Evolutionary conservation across 495 filamentous ascomycete species (phyloP).

Genomic region (Tuber calosporum): DNA sequence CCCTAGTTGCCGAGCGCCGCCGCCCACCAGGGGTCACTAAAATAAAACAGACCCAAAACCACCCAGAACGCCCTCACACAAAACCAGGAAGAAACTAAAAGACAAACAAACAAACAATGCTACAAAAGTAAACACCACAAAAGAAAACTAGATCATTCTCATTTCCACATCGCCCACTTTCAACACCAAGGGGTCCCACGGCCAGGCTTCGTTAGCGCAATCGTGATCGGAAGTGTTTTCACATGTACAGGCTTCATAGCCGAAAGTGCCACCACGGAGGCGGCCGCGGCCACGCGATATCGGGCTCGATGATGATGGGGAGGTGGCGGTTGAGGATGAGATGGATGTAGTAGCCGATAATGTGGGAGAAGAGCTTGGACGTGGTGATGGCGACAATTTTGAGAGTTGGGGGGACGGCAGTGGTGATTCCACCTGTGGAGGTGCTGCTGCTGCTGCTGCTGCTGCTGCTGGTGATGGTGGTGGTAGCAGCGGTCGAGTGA

Average conservation of each 20-base stretch:
- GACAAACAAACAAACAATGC: not conserved
- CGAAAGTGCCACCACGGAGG: not conserved
- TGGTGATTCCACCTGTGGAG: not conserved
- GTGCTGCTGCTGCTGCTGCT: not conserved
- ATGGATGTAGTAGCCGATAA: not conserved
- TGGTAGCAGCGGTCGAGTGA: not conserved
- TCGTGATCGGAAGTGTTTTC: not conserved
- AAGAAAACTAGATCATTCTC: not conserved
- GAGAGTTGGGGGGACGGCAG: not conserved
- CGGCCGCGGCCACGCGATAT: not conserved
- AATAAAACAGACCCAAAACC: not conserved
- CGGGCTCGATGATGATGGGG: not conserved
- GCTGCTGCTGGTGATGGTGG: not conserved
- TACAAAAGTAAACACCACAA: not conserved
- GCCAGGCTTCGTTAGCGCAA: not conserved
- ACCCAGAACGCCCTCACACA: not conserved
- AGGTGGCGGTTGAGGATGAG: not conserved
- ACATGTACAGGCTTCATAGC: not conserved
- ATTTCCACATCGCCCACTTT: not conserved
- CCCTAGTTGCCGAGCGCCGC: not conserved
- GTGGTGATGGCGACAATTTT: conserved; percentile 1
- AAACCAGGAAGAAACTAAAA: not conserved
- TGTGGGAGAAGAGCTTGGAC: not conserved
- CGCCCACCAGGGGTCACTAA: not conserved
- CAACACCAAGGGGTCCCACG: not conserved